Evolutionary conservation across 1,139 yeast species (phyloP), one percentile per base, ranked within the genome.

Genomic region (Chernovozyma sophiae-reginae): DNA sequence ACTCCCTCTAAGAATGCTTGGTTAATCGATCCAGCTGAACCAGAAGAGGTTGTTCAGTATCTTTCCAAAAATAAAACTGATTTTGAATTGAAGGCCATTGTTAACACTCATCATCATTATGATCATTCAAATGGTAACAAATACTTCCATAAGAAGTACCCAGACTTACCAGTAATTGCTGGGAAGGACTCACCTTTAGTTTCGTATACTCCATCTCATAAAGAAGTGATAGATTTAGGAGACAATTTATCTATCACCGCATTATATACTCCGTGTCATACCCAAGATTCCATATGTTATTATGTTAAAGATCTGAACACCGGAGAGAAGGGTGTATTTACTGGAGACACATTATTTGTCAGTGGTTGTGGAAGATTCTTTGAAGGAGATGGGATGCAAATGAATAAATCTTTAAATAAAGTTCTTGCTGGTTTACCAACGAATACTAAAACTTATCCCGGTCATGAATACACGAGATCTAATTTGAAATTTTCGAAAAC

Each of bases 301-400:
- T 85, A 62, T 49, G 86, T 77, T 1, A 68, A 67, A 36, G 97
- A 92, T 56, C 48, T 59, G 11, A 60, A 62, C 25, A 77, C 87
- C 1, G 69, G 68, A 25, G 77, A 89, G 47, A 71, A 68, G 45
- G 92, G 83, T 1, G 90, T 92, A 2, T 87, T 92, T 60, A 87
- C 97, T 0, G 99, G 99, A 8, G 99, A 92, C 59, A 92, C 98
- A 0, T 67, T 92, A 36, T 94, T 92, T 62, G 86, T 76, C 35
- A 87, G 94, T 35, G 99, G 99, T 1, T 90, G 97, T 57, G 99
- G 99, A 8, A 72, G 97, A 36, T 92, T 92, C 60, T 92, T 92
- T 56, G 99, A 92, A 62, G 99, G 97, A 3, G 70, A 74, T 12
- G 90, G 92, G 1, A 64, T 61, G 24, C 83, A 92, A 55, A 92